Evolutionary conservation across 805 yeast genomes (phyloP), one percentile per base, ranked within the genome.

Genomic region (Suhomyces vadensis): DNA sequence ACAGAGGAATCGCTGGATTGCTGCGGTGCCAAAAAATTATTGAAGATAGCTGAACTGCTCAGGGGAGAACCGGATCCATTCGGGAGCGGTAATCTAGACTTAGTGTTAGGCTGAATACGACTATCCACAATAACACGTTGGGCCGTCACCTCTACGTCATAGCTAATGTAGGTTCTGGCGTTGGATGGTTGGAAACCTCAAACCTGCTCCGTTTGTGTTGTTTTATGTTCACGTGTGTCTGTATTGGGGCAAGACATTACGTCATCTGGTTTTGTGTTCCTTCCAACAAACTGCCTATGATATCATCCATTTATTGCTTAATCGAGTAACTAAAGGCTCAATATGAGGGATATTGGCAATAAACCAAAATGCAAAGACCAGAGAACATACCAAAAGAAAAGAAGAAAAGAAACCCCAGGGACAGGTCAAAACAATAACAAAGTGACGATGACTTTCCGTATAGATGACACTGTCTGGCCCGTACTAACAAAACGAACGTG

Each of bases 191-290:
- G 33, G 33, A 29, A 29, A 29, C 33, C 33, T 29, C 20, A 7
- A 1, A 16, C 14, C 20, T 29, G 19, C 11, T 29, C 20, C 16
- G 33, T 29, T 29, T 29, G 33, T 29, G 33, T 29, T 29, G 33
- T 16, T 29, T 29, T 29, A 13, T 8, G 19, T 14, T 29, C 33
- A 29, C 33, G 33, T 14, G 33, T 29, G 33, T 14, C 33, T 29
- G 33, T 20, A 14, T 29, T 29, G 19, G 33, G 33, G 20, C n/a
- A 29, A 20, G 5, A 9, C 33, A 29, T 35, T 35, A 35, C 38
- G 38, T 35, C 38, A 35, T 35, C 20, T 19, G 3, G 38, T 35
- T 35, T 35, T 35, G 38, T 35, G 38, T 22, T n/a, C 17, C 10
- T 8, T 29, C 14, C 33, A 13, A 29, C 17, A 29, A 29, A 29